Percentiles rank a stretch among this genome's conserved stretches.
phyloP scores from a whole-genome alignment of 2,329 filamentous ascomycete species.

The Paraconiothyrium brasiliense region DNA sequence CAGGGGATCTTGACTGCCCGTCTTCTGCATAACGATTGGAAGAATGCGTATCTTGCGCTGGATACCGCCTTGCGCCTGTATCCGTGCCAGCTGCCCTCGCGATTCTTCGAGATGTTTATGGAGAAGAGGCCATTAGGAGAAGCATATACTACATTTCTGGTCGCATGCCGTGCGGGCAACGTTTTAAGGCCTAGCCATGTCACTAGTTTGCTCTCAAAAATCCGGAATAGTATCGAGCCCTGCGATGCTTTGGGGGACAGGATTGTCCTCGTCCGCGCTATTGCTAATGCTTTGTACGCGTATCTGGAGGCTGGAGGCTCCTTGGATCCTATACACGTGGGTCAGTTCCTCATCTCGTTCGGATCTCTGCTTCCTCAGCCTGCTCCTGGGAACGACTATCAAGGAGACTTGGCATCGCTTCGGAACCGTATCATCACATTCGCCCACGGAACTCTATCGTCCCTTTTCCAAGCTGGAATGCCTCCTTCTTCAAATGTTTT shows the following conservation, averaged over 20 bases:
- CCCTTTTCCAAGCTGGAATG: conserved; percentile 42
- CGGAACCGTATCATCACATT: conserved; percentile 35
- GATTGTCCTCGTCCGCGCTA: conserved; percentile 44
- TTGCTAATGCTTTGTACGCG: conserved; percentile 55
- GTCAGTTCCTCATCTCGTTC: conserved; percentile 48
- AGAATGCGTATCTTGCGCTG: conserved; percentile 59
- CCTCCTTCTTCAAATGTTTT: conserved; percentile 30
- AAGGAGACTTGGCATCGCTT: conserved; percentile 27
- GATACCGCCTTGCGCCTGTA: conserved; percentile 60
- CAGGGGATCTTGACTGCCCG: conserved; percentile 61
- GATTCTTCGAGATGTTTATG: conserved; percentile 58
- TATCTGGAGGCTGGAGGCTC: conserved; percentile 52
- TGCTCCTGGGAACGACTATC: conserved; percentile 27
- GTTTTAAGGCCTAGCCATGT: conserved; percentile 42
- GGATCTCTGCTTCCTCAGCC: conserved; percentile 37
- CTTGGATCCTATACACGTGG: conserved; percentile 49
- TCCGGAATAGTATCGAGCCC: conserved; percentile 36
- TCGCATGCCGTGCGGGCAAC: conserved; percentile 59
- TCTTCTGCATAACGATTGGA: conserved; percentile 56
- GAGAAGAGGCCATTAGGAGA: conserved; percentile 57
- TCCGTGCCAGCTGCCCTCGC: conserved; percentile 52
- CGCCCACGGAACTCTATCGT: conserved; percentile 36
- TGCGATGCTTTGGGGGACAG: conserved; percentile 31
- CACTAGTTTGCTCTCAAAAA: conserved; percentile 43
- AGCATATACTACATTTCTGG: conserved; percentile 57